Evolutionary conservation across 805 yeast species (phyloP), one percentile per base, ranked within the genome.

Genomic region (Kodamaea restingae): DNA sequence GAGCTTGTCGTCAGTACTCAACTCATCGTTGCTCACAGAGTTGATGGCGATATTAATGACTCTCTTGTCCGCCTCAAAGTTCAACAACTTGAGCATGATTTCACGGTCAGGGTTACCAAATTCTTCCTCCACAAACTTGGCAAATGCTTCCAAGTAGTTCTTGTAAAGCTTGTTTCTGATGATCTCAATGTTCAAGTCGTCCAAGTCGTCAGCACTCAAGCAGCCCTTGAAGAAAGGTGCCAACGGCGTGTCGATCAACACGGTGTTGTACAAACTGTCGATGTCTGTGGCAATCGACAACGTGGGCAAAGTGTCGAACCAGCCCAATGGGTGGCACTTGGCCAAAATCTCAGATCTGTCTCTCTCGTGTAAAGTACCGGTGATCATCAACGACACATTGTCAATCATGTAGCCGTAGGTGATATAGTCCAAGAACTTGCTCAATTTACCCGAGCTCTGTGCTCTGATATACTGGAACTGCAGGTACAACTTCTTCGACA

Each of bases 321-420:
- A 90, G 32, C 99, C 99, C 51, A 93, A 72, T 0, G 98, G 98
- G 60, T 93, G 95, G 60, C 96, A 88, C 58, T 96, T 81, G 43
- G 80, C 80, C 54, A 93, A 73, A 38, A 95, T 83, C 56, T 93
- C 98, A 30, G 79, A 65, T 55, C 86, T 80, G 63, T 95, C 96
- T 55, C 98, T 77, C 56, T 90, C 95, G 59, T 93, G 98, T 45
- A 93, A 77, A 0, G 98, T 88, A 15, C 99, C 99, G 1, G 97
- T 90, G 56, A 93, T 91, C 84, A 93, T 84, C 55, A 93, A 72
- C 17, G 93, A 86, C 28, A 93, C 96, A 61, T 93, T 93, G 67
- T 93, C 98, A 56, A 93, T 95, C 99, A 93, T 93, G 66, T 95
- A 93, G 8, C 97, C 95, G 58, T 90, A 93, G 33, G 95, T 83